phyloP scores from a whole-genome alignment of 2,329 filamentous ascomycete species.

The Ambrosiella beaveri region DNA sequence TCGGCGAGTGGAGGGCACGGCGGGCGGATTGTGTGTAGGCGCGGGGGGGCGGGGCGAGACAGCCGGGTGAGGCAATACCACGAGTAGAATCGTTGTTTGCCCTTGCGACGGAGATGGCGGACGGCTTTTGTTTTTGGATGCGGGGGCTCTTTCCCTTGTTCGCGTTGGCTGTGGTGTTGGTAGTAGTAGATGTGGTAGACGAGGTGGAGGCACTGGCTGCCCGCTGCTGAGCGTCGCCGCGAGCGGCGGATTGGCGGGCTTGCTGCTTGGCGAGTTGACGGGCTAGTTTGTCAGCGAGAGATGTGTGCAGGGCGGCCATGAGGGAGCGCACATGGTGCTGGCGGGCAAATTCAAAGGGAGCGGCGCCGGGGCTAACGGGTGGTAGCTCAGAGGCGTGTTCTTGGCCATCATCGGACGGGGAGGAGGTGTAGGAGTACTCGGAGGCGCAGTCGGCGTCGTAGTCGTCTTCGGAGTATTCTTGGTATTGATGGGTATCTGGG shows the following conservation, averaged over 20 bases:
- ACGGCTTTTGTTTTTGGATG: not conserved
- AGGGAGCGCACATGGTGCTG: constrained; percentile 10
- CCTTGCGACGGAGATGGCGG: not conserved
- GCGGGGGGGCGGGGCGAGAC: not conserved
- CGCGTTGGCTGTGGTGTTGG: not conserved
- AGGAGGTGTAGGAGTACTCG: constrained; percentile 1
- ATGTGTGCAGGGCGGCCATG: constrained; percentile 9
- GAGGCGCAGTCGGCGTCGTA: not conserved
- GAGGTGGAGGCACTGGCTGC: not conserved
- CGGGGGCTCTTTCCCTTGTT: not conserved
- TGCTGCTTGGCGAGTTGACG: constrained; percentile 12
- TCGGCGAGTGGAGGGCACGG: not conserved
- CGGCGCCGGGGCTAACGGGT: not conserved
- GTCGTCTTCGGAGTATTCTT: not conserved
- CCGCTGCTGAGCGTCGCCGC: not conserved
- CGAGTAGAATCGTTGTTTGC: not conserved
- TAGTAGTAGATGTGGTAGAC: not conserved
- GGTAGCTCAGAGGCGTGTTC: not conserved
- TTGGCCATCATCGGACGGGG: not conserved
- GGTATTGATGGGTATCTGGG: not conserved
- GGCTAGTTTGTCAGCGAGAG: constrained; percentile 6
- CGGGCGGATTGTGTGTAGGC: not conserved
- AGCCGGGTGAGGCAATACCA: not conserved
- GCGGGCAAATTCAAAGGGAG: constrained; percentile 10
- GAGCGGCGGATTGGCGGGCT: not conserved